phyloP scores from a whole-genome alignment of 768 basidiomycete genomes.

The Xerocomellus chrysenteron region DNA sequence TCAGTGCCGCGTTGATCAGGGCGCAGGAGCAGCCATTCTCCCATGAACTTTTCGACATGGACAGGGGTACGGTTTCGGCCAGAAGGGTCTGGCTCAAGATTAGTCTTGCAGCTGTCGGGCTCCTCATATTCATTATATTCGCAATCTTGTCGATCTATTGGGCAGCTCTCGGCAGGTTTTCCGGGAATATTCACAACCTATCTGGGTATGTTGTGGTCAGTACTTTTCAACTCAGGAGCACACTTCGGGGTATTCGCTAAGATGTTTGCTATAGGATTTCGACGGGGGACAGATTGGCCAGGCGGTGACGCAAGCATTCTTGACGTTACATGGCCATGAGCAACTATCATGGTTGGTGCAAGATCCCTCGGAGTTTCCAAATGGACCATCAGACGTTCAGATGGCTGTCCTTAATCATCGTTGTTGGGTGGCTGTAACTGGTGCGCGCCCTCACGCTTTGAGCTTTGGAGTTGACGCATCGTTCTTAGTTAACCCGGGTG shows the following conservation, averaged over 20 bases:
- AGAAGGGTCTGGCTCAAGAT: constrained; percentile 43
- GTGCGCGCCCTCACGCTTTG: constrained; percentile 35
- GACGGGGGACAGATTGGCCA: constrained; percentile 55
- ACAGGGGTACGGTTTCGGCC: constrained; percentile 27
- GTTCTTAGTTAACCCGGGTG: constrained; percentile 41
- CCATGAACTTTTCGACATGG: constrained; percentile 30
- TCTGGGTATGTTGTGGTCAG: constrained; percentile 60
- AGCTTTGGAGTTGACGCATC: neutral
- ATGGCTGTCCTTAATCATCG: constrained; percentile 47
- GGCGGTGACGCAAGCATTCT: constrained; percentile 41
- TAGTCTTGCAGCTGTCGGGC: constrained; percentile 35
- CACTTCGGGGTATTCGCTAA: neutral
- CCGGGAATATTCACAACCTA: constrained; percentile 37
- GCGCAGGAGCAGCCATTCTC: constrained; percentile 28
- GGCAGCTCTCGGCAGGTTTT: constrained; percentile 53
- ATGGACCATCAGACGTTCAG: constrained; percentile 44
- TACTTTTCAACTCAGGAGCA: neutral
- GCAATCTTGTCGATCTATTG: constrained; percentile 57
- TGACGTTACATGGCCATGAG: constrained; percentile 25
- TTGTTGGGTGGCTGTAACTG: constrained; percentile 54
- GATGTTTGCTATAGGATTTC: constrained; percentile 46
- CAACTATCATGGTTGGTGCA: constrained; percentile 48
- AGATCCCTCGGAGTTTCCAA: constrained; percentile 43
- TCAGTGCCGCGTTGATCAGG: constrained; percentile 5
- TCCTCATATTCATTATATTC: constrained; percentile 46